phyloP scores from a whole-genome alignment of 495 filamentous ascomycete species.

The Cairneyella variabilis region DNA sequence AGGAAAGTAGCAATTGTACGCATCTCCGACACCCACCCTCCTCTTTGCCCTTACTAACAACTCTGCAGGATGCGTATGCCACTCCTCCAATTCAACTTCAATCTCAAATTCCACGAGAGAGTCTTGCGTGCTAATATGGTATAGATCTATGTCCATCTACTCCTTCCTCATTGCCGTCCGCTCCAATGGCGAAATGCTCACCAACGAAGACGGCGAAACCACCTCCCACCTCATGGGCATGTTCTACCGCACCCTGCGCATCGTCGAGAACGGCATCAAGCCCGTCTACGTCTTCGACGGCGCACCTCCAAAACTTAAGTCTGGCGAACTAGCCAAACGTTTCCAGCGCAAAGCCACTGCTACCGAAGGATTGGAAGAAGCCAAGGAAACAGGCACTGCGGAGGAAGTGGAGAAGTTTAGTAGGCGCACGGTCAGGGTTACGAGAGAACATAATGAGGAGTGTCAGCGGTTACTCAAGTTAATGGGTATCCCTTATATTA shows the following conservation, averaged over 20 bases:
- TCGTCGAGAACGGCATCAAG: conserved; percentile 98
- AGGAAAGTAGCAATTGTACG: conserved; percentile 94
- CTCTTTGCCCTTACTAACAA: conserved; percentile 9
- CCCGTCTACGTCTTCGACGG: conserved; percentile 98
- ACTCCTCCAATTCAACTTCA: not conserved
- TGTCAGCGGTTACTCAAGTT: conserved; percentile 85
- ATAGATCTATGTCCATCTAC: conserved; percentile 97
- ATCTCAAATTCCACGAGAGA: too few species aligned
- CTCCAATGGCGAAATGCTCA: conserved; percentile 93
- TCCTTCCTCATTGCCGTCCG: conserved; percentile 97
- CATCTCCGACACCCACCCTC: conserved; percentile 16
- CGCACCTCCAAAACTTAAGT: conserved; percentile 93
- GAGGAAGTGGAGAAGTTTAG: conserved; percentile 98
- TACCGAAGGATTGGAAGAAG: conserved; percentile 82
- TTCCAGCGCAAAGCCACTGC: conserved; percentile 89
- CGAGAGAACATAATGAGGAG: conserved; percentile 90
- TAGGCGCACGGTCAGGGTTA: conserved; percentile 91
- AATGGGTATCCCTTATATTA: conserved; percentile 94
- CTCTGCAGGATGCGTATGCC: conserved; percentile 76
- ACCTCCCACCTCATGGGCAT: conserved; percentile 98
- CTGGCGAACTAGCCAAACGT: conserved; percentile 90
- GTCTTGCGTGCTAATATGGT: conserved; percentile 26
- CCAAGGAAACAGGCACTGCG: conserved; percentile 94
- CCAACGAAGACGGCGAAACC: conserved; percentile 87
- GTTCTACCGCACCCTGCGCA: conserved; percentile 97